These are phyloP conservation scores for Gracilaria gracilis DNA, from an alignment of 23 red algal genomes.

Conservation along the genomic window DNA sequence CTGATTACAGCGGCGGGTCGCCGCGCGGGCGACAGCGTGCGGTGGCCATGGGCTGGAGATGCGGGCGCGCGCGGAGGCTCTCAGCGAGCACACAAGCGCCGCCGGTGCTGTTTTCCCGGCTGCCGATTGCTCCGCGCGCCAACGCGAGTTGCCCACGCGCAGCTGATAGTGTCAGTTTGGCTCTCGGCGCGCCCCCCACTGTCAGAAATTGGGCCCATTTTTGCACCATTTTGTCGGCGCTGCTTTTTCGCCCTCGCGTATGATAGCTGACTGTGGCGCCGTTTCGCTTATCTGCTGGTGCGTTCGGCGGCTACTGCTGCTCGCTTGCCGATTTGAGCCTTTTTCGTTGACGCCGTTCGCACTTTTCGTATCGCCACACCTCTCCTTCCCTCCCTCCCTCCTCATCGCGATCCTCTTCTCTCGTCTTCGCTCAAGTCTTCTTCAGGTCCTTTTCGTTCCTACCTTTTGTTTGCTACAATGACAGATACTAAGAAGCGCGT, in stretches of 20 bases:
- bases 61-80: too few relatives aligned
- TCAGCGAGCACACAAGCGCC: too few relatives aligned
- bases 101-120: too few relatives aligned
- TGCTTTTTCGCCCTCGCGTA: background rate
- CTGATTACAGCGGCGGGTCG: background rate
- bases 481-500: slow-evolving; percentile 80
- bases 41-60: background rate
- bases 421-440: background rate
- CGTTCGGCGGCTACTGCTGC: background rate
- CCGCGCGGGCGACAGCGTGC: background rate
- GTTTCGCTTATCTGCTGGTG: slow-evolving; percentile 11
- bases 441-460: background rate
- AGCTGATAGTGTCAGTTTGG: background rate
- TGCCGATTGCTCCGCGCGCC: too few relatives aligned
- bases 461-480: slow-evolving; percentile 15
- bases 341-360: background rate
- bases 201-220: background rate
- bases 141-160: background rate
- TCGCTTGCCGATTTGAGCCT: background rate
- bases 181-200: background rate
- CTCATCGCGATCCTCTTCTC: background rate
- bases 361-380: background rate
- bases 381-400: background rate
- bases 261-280: background rate
- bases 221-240: background rate